A percentile compares a stretch with the other conserved stretches of the same genome.
Conservation (phyloP, 164 flowering plant genomes). For the Kingdonia uniflora region DNA sequence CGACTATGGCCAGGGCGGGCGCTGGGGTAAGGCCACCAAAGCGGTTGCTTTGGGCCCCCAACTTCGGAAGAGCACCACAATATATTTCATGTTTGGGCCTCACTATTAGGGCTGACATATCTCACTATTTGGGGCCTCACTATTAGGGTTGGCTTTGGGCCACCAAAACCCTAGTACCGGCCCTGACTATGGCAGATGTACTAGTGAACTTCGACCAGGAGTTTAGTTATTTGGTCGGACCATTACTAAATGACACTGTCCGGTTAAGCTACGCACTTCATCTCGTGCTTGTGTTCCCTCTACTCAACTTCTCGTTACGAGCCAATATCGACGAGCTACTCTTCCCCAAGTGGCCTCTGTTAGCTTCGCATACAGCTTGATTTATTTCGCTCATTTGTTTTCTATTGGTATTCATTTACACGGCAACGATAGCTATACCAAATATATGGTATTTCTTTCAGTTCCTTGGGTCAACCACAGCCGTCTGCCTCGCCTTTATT, state of each 20-base stretch:
- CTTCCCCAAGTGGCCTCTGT: slow-evolving; percentile 38
- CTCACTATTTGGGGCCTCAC: too few species aligned
- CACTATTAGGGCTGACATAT: too few species aligned
- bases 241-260: slow-evolving; percentile 49
- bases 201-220: slow-evolving; percentile 61
- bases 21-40: too few species aligned
- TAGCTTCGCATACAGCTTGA: slow-evolving; percentile 33
- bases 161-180: too few species aligned
- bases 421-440: slow-evolving; percentile 64
- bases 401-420: slow-evolving; percentile 34
- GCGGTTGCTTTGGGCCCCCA: too few species aligned
- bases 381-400: slow-evolving; percentile 36
- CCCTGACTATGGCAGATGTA: slow-evolving; percentile 60
- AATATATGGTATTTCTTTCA: slow-evolving; percentile 86
- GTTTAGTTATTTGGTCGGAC: slow-evolving; percentile 28
- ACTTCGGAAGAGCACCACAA: too few species aligned
- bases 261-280: slow-evolving; percentile 83
- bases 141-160: too few species aligned
- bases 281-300: slow-evolving; percentile 77
- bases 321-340: slow-evolving; percentile 56
- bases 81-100: too few species aligned
- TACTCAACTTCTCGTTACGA: slow-evolving; percentile 67
- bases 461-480: slow-evolving; percentile 73
- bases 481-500: slow-evolving; percentile 64
- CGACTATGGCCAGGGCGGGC: too few species aligned